These are phyloP conservation scores for Podospora comata DNA, from an alignment of 495 filamentous ascomycete species.

Conservation along the genomic window DNA sequence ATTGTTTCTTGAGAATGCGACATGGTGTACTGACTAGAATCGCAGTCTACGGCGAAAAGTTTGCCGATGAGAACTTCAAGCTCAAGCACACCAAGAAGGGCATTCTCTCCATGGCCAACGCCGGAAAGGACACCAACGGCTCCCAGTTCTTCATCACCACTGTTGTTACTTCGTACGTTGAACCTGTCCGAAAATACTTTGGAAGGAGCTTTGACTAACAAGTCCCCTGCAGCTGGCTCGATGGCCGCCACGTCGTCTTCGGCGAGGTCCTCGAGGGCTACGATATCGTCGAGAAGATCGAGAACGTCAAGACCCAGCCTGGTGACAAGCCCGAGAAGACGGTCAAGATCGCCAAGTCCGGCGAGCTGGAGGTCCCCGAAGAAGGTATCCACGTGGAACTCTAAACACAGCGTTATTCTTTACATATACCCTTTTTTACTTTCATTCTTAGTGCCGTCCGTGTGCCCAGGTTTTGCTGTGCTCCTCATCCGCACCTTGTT, in stretches of 20 bases:
- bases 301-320: conserved; percentile 66
- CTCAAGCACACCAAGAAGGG: conserved; percentile 71
- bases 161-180: conserved; percentile 69
- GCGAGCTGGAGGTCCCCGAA: conserved; percentile 79
- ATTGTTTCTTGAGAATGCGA: neutral
- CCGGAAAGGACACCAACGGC: conserved; percentile 96
- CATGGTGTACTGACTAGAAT: conserved; percentile 5
- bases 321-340: conserved; percentile 69
- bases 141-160: conserved; percentile 98
- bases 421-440: conserved; percentile 2
- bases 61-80: conserved; percentile 99
- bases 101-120: conserved; percentile 87
- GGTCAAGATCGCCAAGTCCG: conserved; percentile 91
- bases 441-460: neutral
- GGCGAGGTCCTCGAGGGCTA: conserved; percentile 90
- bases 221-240: conserved; percentile 64
- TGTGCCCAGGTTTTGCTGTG: neutral
- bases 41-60: conserved; percentile 86
- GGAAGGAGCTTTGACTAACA: conserved; percentile 27
- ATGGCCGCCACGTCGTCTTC: conserved; percentile 87
- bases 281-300: conserved; percentile 84
- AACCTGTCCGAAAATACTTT: neutral
- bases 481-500: neutral
- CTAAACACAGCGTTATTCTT: conserved; percentile 46
- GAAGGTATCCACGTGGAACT: conserved; percentile 99